These are phyloP conservation scores for Ammopiptanthus mongolicus DNA, from an alignment of 306 rosid species.

Conservation along the genomic window DNA sequence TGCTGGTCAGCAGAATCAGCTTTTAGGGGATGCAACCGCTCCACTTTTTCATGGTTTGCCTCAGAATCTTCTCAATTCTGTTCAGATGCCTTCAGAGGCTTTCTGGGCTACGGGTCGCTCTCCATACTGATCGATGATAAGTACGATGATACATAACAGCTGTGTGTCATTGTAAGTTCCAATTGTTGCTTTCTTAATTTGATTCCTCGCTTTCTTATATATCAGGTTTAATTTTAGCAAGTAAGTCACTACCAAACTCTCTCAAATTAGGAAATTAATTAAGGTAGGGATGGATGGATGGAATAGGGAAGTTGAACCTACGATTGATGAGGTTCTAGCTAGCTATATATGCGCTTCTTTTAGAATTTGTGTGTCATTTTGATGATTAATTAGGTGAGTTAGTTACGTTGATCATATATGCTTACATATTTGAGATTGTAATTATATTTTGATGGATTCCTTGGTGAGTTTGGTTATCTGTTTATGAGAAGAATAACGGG, in stretches of 20 bases:
- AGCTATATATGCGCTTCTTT: neutral
- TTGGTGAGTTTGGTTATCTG: conserved; percentile 21
- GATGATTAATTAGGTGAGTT: conserved; percentile 5
- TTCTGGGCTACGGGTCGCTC: conserved; percentile 81
- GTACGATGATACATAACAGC: neutral
- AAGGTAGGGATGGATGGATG: too few relatives aligned
- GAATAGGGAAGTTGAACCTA: neutral
- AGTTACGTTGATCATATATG: too few relatives aligned
- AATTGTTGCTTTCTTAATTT: neutral
- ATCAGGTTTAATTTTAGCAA: neutral
- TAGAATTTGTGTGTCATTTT: conserved; percentile 14
- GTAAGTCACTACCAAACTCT: neutral
- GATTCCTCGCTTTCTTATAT: neutral
- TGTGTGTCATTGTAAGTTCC: neutral
- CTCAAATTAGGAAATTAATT: neutral
- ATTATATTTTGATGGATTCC: conserved; percentile 40
- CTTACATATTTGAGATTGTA: conserved; percentile 38
- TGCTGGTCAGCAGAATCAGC: conserved; percentile 40
- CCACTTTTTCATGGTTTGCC: conserved; percentile 73
- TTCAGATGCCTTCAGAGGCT: conserved; percentile 77
- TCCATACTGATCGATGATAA: conserved; percentile 43
- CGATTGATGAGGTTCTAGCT: conserved; percentile 11
- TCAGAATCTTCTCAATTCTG: conserved; percentile 72
- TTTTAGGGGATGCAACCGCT: conserved; percentile 50
- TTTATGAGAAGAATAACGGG: neutral